Percentiles rank a stretch among this genome's conserved stretches.
phyloP scores from a whole-genome alignment of 2,329 filamentous ascomycete genomes.

The Didymosphaeria variabile region DNA sequence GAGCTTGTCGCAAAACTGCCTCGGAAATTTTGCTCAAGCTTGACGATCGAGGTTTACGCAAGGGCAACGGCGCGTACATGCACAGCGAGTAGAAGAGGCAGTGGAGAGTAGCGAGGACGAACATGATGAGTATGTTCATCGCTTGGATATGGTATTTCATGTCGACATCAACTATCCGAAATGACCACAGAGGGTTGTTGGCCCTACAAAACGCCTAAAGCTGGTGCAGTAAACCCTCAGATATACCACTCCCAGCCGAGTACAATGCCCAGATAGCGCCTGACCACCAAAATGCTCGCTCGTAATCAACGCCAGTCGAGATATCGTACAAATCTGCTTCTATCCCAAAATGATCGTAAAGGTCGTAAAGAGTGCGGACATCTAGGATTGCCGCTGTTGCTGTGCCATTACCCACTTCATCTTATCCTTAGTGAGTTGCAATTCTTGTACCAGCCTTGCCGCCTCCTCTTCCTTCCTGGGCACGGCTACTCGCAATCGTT shows the following conservation, averaged over 20 bases:
- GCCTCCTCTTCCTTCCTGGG: conserved; percentile 69
- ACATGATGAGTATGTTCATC: not conserved
- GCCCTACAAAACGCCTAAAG: not conserved
- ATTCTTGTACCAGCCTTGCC: conserved; percentile 26
- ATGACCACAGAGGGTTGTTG: not conserved
- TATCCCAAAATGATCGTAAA: conserved; percentile 19
- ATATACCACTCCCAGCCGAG: conserved; percentile 10
- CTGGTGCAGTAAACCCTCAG: conserved; percentile 3
- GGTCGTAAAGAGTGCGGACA: conserved; percentile 15
- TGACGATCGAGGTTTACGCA: not conserved
- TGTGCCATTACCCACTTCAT: conserved; percentile 73
- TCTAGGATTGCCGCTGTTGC: conserved; percentile 32
- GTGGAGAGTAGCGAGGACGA: not conserved
- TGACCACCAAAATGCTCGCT: conserved; percentile 16
- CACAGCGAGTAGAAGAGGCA: not conserved
- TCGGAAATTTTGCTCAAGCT: not conserved
- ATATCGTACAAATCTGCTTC: conserved; percentile 19
- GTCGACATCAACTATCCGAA: conserved; percentile 3
- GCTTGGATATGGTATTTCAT: not conserved
- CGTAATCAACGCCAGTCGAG: conserved; percentile 14
- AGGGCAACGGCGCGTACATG: not conserved
- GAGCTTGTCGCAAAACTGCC: not conserved
- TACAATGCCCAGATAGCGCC: conserved; percentile 16
- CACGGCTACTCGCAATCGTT: conserved; percentile 64
- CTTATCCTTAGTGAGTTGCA: conserved; percentile 68